Evolutionary conservation across 2,329 filamentous ascomycete species (phyloP), one percentile per base, ranked within the genome.

Genomic region (Neofusicoccum cordaticola): DNA sequence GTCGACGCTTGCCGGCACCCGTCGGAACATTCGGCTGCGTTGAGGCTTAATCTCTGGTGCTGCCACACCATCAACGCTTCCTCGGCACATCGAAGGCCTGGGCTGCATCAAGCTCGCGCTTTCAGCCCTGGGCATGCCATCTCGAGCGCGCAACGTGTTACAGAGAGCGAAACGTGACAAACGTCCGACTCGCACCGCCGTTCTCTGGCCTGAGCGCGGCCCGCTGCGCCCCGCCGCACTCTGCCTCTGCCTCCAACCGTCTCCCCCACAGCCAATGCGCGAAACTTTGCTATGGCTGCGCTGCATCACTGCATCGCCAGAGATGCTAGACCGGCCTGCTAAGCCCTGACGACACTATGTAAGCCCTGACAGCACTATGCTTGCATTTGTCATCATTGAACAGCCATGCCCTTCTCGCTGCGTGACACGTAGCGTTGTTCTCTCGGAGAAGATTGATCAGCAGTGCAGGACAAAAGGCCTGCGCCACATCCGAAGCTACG

Each of bases 1-100:
- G 27, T 31, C 5, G 5, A 31, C 27, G 27, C 4, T 31, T 31
- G 6, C 27, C 27, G 27, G 27, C 27, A 9, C 37, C 13, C 2
- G 11, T 39, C 37, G 8, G 58, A 45, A 45, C 64, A 66, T 56
- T 58, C 11, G 56, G 42, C 42, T 62, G 48, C 67, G 5, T 68
- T 11, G 37, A 39, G 13, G 37, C 13, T 12, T 12, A 11, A 15
- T 39, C 3, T 39, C 6, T 39, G 37, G 11, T 15, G 13, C 37
- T 39, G 13, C 37, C 37, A 39, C 37, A 39, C 37, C 37, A 39
- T 39, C 37, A 39, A 39, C 37, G 44, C 2, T 47, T 47, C 44
- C 7, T 47, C 44, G 44, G 44, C 19, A 19, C 15, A 19, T 47
- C 17, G 13, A n/a, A n/a, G 9, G 9, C 13, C 48, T 51, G 27